Percentiles rank a stretch among this genome's conserved stretches.
phyloP scores from a whole-genome alignment of 2,329 filamentous ascomycete species.

The Xylariaceae sp. region DNA sequence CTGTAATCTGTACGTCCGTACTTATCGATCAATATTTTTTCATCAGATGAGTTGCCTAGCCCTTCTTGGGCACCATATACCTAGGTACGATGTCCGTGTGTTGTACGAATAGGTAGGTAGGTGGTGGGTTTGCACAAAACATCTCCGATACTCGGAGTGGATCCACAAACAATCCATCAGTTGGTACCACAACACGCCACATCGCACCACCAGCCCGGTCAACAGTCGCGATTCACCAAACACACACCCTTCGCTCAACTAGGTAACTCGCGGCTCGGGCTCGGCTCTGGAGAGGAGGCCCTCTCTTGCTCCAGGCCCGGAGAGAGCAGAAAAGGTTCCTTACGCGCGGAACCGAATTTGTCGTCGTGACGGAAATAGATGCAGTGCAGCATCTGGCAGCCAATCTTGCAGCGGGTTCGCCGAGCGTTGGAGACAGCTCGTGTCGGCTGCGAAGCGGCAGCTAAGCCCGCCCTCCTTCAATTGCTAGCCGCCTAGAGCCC shows the following conservation, averaged over 20 bases:
- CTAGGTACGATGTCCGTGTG: too few species aligned
- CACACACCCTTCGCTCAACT: neutral
- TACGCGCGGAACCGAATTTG: neutral
- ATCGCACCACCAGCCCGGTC: neutral
- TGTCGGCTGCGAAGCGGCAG: constrained; percentile 2
- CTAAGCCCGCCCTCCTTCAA: constrained; percentile 2
- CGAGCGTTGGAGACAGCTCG: constrained; percentile 8
- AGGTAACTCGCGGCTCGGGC: neutral
- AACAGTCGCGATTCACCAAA: neutral
- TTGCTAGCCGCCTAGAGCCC: constrained; percentile 11
- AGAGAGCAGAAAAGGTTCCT: neutral
- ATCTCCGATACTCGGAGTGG: neutral
- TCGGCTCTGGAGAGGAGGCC: neutral
- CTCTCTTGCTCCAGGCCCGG: neutral
- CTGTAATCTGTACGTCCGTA: too few species aligned
- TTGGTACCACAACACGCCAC: neutral
- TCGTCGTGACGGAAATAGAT: neutral
- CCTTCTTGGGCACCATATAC: too few species aligned
- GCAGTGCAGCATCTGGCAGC: constrained; percentile 2
- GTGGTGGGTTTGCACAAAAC: too few species aligned
- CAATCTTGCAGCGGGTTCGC: constrained; percentile 16
- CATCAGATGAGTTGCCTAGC: too few species aligned
- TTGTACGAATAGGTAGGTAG: neutral
- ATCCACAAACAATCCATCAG: neutral
- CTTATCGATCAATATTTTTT: too few species aligned